Evolutionary conservation across 2,329 filamentous ascomycete genomes (phyloP).

Genomic region (Penicillium verrucosum): DNA sequence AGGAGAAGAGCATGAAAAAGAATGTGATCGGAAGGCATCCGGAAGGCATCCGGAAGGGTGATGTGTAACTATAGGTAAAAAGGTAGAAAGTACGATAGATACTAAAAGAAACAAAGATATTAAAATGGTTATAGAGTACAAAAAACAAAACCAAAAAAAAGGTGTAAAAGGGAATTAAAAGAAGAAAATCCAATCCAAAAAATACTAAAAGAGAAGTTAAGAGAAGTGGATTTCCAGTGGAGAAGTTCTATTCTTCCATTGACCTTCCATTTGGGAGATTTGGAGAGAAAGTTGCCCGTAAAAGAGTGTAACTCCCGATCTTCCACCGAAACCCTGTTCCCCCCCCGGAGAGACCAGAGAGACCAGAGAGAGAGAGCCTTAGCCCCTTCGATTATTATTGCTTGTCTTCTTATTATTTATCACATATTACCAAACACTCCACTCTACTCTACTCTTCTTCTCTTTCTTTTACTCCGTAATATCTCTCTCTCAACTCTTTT

Average conservation of each 20-base stretch:
- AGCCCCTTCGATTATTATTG: conserved; percentile 11
- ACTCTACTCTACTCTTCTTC: background rate
- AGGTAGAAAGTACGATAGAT: background rate
- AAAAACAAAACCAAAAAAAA: background rate
- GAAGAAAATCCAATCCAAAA: background rate
- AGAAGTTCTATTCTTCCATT: conserved; percentile 3
- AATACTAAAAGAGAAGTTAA: background rate
- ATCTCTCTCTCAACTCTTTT: conserved; percentile 7
- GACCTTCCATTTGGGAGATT: conserved; percentile 1
- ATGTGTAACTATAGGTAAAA: background rate
- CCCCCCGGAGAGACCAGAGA: background rate
- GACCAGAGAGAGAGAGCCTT: background rate
- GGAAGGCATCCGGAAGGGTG: background rate
- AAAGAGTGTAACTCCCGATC: conserved; percentile 11
- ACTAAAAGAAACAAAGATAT: background rate
- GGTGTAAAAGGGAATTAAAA: background rate
- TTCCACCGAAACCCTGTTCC: conserved; percentile 13
- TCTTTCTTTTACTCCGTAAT: background rate
- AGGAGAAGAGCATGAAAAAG: background rate
- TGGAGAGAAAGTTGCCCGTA: background rate
- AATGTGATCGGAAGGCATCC: conserved; percentile 8
- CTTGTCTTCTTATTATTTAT: conserved; percentile 8
- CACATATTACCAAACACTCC: background rate
- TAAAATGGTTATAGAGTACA: too few species aligned
- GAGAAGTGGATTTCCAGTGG: background rate